phyloP scores from a whole-genome alignment of 2,329 filamentous ascomycete species.

The Alternaria sp. region DNA sequence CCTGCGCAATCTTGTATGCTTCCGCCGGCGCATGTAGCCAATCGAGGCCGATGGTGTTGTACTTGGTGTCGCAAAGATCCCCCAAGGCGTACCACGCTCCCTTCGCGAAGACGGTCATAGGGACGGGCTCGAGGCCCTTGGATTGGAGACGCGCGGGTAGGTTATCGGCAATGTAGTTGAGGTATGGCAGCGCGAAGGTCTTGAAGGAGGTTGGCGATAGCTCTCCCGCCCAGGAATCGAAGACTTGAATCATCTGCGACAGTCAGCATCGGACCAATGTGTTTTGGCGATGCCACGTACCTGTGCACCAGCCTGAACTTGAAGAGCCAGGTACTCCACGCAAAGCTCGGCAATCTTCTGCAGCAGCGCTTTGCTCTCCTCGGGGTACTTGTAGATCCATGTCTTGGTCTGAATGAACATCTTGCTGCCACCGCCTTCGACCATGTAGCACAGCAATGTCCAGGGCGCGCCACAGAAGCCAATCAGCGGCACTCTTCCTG shows the following conservation, averaged over 20 bases:
- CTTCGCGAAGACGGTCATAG: slow-evolving; percentile 98
- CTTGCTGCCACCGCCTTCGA: slow-evolving; percentile 95
- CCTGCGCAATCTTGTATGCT: slow-evolving; percentile 75
- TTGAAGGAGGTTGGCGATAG: slow-evolving; percentile 84
- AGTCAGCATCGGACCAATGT: slow-evolving; percentile 17
- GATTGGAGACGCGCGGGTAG: slow-evolving; percentile 77
- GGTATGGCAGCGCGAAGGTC: slow-evolving; percentile 83
- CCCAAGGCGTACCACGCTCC: slow-evolving; percentile 96
- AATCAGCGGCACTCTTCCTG: slow-evolving; percentile 87
- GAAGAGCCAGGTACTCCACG: slow-evolving; percentile 89
- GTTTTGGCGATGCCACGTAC: slow-evolving; percentile 47
- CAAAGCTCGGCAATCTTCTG: slow-evolving; percentile 94
- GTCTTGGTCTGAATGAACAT: slow-evolving; percentile 93
- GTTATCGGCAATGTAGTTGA: slow-evolving; percentile 81
- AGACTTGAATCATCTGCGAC: slow-evolving; percentile 82
- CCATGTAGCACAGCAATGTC: slow-evolving; percentile 98
- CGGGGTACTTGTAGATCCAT: slow-evolving; percentile 90
- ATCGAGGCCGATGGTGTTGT: slow-evolving; percentile 92
- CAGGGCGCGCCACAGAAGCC: slow-evolving; percentile 97
- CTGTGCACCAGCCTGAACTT: slow-evolving; percentile 93
- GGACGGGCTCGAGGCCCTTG: slow-evolving; percentile 78
- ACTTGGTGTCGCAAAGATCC: slow-evolving; percentile 83
- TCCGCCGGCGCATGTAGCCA: slow-evolving; percentile 91
- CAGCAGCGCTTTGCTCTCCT: slow-evolving; percentile 79
- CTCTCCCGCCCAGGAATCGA: slow-evolving; percentile 98